A percentile compares a stretch with the other conserved stretches of the same genome.
phyloP scores from a whole-genome alignment of 257 asterid species.

The Vinca minor region DNA sequence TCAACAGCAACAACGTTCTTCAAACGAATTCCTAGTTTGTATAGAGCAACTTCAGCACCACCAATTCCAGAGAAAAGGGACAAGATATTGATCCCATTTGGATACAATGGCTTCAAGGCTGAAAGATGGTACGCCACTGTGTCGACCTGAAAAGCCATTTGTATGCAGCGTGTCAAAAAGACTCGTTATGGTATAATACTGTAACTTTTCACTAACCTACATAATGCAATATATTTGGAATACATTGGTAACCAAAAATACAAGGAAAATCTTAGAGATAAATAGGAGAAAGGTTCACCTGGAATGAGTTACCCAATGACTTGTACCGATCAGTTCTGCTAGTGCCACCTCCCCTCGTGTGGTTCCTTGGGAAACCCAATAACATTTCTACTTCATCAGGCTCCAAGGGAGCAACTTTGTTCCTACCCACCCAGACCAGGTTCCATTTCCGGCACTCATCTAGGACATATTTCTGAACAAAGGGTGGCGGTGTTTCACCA shows the following conservation, averaged over 20 bases:
- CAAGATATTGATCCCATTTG: constrained; percentile 53
- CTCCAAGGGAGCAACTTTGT: constrained; percentile 82
- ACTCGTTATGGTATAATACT: too few relatives aligned
- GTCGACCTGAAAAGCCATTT: constrained; percentile 43
- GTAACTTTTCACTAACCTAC: background rate
- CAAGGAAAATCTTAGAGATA: too few relatives aligned
- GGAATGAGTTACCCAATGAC: constrained; percentile 81
- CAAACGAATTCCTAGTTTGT: constrained; percentile 59
- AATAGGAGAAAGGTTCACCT: constrained; percentile 35
- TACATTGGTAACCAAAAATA: background rate
- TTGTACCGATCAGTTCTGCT: too few relatives aligned
- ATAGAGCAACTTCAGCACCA: constrained; percentile 91
- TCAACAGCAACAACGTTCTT: constrained; percentile 66
- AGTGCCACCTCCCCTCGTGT: too few relatives aligned
- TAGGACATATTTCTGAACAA: constrained; percentile 38
- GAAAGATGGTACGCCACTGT: constrained; percentile 88
- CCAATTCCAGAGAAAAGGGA: constrained; percentile 94
- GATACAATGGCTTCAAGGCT: constrained; percentile 57
- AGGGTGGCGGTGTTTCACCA: constrained; percentile 50
- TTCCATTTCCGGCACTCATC: constrained; percentile 84
- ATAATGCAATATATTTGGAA: too few relatives aligned
- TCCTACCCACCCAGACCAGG: constrained; percentile 79
- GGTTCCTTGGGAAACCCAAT: too few relatives aligned
- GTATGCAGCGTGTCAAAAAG: too few relatives aligned
- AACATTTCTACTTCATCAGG: too few relatives aligned